phyloP scores from a whole-genome alignment of 164 flowering plant genomes.

The Saururus chinensis region DNA sequence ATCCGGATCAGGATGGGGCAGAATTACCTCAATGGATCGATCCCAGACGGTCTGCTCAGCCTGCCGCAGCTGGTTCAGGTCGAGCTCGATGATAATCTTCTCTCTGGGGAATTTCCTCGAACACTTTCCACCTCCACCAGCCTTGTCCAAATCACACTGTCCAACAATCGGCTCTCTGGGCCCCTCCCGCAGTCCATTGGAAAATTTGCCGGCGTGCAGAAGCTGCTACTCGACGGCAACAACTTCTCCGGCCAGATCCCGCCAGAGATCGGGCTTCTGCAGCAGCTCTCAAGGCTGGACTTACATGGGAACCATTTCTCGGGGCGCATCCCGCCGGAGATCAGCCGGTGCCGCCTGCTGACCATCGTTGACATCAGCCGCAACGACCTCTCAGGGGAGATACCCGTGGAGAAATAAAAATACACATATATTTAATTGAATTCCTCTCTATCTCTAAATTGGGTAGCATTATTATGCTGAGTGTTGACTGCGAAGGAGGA shows the following conservation, averaged over 20 bases:
- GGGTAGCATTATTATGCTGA: not conserved
- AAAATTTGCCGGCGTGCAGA: slow-evolving; percentile 67
- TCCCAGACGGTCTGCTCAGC: slow-evolving; percentile 66
- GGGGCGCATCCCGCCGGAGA: slow-evolving; percentile 52
- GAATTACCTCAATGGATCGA: slow-evolving; percentile 87
- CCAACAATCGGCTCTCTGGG: slow-evolving; percentile 67
- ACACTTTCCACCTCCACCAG: slow-evolving; percentile 21
- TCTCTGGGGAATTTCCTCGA: slow-evolving; percentile 38
- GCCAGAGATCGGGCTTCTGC: slow-evolving; percentile 54
- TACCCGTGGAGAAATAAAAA: slow-evolving; percentile 52
- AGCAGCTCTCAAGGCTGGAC: slow-evolving; percentile 78
- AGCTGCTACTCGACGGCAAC: slow-evolving; percentile 78
- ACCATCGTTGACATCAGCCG: slow-evolving; percentile 74
- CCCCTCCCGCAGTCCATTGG: slow-evolving; percentile 62
- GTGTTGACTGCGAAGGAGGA: not conserved
- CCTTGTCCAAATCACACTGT: slow-evolving; percentile 66
- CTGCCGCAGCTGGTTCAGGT: slow-evolving; percentile 59
- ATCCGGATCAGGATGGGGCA: slow-evolving; percentile 51
- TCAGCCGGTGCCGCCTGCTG: slow-evolving; percentile 57
- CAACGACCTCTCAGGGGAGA: slow-evolving; percentile 62
- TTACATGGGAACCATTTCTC: slow-evolving; percentile 63
- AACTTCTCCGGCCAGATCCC: slow-evolving; percentile 64
- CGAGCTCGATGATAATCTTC: slow-evolving; percentile 70
- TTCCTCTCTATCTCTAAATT: not conserved
- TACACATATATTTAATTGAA: too few species aligned